Base-by-base conservation (phyloP, 164 flowering plant species). In the Tetrastigma voinierianum region DNA sequence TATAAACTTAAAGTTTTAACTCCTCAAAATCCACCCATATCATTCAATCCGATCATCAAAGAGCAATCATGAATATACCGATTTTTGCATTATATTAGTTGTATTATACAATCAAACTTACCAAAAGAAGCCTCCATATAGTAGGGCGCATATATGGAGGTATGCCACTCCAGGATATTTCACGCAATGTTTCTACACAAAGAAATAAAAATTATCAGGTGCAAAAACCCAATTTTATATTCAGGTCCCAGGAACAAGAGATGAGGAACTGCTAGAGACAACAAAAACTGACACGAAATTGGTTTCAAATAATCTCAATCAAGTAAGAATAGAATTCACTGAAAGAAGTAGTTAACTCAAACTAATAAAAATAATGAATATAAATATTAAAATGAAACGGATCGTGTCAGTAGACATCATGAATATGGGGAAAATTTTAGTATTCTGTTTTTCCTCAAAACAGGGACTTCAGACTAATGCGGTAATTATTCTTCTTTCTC, bases 61-160 rank as follows among this genome's bases (percentile, higher is more conserved):
- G 18, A 14, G 45, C 18, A 24, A 53, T 13, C 23, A 55, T 13
- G 12, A 25, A 32, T 32, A 32, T 7, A 32, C 6, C 40, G 6
- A 32, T 32, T 32, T 32, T 32, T 7, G 6, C 8, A 32, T 3
- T 4, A 32, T 32, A 32, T 3, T 32, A 32, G 40, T 32, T 32
- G 40, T 32, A 32, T 32, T 32, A 3, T n/a, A n/a, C n/a, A n/a
- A n/a, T n/a, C n/a, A n/a, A 68, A 64, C 91, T 65, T 84, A 95
- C 99, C 99, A 92, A 80, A 70, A 95, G 97, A 86, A 95, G 97
- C 76, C 98, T 81, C 99, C 99, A 95, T 10, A 90, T 83, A 74
- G 32, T 76, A 23, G 99, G 98, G 15, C 97, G 97, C 89, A 92
- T 80, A 72, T 95, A 84, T 46, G 90, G 86, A 46, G 97, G 97